These are phyloP conservation scores for Globisporangium alternatum DNA, from an alignment of 352 stramenopile genomes.

Conservation along the genomic window DNA sequence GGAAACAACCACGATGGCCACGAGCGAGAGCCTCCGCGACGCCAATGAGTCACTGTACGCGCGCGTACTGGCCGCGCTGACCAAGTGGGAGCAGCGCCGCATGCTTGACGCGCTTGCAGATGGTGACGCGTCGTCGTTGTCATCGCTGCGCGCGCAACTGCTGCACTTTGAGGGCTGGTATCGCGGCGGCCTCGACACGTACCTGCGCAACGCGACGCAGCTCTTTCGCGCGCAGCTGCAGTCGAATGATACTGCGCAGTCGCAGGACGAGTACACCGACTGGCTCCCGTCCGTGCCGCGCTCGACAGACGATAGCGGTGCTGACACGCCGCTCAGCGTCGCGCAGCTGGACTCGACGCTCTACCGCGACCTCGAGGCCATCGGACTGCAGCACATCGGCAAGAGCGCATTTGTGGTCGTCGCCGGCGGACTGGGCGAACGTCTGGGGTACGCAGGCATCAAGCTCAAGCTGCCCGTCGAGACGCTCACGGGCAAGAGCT, in stretches of 20 bases:
- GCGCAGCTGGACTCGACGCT: conserved; percentile 35
- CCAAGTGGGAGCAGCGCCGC: conserved; percentile 39
- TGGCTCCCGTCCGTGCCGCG: conserved; percentile 51
- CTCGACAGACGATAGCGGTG: conserved; percentile 14
- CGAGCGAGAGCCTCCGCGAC: background rate
- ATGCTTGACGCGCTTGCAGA: conserved; percentile 32
- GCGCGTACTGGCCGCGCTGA: conserved; percentile 27
- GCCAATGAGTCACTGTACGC: conserved; percentile 3
- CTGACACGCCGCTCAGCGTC: conserved; percentile 16
- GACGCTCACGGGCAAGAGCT: conserved; percentile 85
- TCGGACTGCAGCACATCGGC: conserved; percentile 55
- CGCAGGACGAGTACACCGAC: conserved; percentile 26
- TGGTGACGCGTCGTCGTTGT: conserved; percentile 1
- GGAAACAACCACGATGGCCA: background rate
- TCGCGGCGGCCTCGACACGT: conserved; percentile 53
- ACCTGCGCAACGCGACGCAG: conserved; percentile 45
- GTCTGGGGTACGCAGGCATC: conserved; percentile 95
- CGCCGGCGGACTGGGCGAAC: conserved; percentile 95
- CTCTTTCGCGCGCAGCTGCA: conserved; percentile 32
- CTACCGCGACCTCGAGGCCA: conserved; percentile 46
- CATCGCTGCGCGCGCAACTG: conserved; percentile 38
- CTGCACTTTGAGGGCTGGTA: conserved; percentile 69
- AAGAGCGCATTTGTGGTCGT: conserved; percentile 95
- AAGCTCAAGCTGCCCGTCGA: conserved; percentile 97
- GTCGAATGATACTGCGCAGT: background rate